Conservation (phyloP, 2,329 filamentous ascomycete species). For the Exophiala sp. region DNA sequence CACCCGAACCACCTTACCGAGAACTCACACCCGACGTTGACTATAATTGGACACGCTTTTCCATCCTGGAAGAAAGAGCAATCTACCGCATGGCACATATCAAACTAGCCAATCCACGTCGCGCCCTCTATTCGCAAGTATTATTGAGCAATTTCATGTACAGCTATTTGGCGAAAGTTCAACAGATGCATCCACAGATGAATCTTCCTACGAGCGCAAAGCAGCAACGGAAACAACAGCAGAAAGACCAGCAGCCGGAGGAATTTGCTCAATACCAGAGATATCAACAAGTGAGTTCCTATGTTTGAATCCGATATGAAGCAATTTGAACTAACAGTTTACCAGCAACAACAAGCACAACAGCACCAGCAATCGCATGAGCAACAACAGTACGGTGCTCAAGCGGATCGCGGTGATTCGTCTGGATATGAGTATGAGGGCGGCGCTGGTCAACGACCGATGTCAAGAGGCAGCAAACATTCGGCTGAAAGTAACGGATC, state of each 20-base stretch:
- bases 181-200: slow-evolving; percentile 97
- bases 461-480: slow-evolving; percentile 37
- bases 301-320: background rate
- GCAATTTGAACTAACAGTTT: slow-evolving; percentile 13
- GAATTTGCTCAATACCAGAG: slow-evolving; percentile 45
- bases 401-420: slow-evolving; percentile 44
- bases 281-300: slow-evolving; percentile 43
- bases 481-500: slow-evolving; percentile 37
- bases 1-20: slow-evolving; percentile 74
- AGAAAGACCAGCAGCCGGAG: slow-evolving; percentile 35
- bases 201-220: slow-evolving; percentile 77
- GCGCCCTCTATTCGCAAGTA: slow-evolving; percentile 89
- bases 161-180: slow-evolving; percentile 95
- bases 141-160: slow-evolving; percentile 99
- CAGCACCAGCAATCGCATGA: slow-evolving; percentile 30
- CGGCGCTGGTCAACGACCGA: slow-evolving; percentile 37
- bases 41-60: slow-evolving; percentile 94
- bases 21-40: slow-evolving; percentile 81
- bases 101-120: slow-evolving; percentile 94
- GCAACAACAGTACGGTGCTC: slow-evolving; percentile 12
- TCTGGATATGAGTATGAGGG: slow-evolving; percentile 52
- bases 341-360: slow-evolving; percentile 27
- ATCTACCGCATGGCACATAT: slow-evolving; percentile 99
- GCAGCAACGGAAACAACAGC: slow-evolving; percentile 54
- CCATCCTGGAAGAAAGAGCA: slow-evolving; percentile 89